phyloP scores from a whole-genome alignment of 768 basidiomycete species.

The Melanogaster broomeanus region DNA sequence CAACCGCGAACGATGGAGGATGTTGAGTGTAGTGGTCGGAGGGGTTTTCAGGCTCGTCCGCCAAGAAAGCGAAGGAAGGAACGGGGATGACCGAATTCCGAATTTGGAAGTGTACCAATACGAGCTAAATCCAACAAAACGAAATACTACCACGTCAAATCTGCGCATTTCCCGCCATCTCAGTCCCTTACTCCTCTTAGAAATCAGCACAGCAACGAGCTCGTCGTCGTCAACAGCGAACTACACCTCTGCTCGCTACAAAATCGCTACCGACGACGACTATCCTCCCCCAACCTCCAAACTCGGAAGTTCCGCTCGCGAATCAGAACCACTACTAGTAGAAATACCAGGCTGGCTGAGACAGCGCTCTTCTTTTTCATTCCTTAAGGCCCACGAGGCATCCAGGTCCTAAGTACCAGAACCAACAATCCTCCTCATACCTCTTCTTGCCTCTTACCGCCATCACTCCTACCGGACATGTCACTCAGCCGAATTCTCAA shows the following conservation, averaged over 20 bases:
- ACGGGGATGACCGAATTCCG: constrained; percentile 24
- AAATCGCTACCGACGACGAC: not conserved
- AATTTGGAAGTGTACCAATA: constrained; percentile 34
- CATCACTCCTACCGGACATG: constrained; percentile 42
- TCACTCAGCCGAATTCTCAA: constrained; percentile 81
- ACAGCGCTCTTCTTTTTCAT: constrained; percentile 4
- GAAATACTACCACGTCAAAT: constrained; percentile 28
- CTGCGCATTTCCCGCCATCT: constrained; percentile 35
- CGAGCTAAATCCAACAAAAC: constrained; percentile 38
- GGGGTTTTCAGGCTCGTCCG: constrained; percentile 17
- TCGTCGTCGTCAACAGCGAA: constrained; percentile 7
- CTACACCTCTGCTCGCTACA: not conserved
- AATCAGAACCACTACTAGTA: constrained; percentile 1
- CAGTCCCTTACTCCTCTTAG: constrained; percentile 17
- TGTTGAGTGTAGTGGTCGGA: too few species aligned
- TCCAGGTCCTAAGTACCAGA: constrained; percentile 9
- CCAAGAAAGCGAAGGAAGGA: constrained; percentile 24
- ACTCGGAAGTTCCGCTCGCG: not conserved
- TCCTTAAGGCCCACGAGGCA: constrained; percentile 38
- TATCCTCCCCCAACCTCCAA: not conserved
- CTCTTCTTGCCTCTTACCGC: constrained; percentile 1
- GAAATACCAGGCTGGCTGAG: not conserved
- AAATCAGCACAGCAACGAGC: constrained; percentile 20
- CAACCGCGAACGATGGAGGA: not conserved
- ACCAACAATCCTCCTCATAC: constrained; percentile 9